A percentile compares a stretch with the other conserved stretches of the same genome.
Evolutionary conservation across 2,329 filamentous ascomycete genomes (phyloP).

Genomic region (Monosporascus sp.): DNA sequence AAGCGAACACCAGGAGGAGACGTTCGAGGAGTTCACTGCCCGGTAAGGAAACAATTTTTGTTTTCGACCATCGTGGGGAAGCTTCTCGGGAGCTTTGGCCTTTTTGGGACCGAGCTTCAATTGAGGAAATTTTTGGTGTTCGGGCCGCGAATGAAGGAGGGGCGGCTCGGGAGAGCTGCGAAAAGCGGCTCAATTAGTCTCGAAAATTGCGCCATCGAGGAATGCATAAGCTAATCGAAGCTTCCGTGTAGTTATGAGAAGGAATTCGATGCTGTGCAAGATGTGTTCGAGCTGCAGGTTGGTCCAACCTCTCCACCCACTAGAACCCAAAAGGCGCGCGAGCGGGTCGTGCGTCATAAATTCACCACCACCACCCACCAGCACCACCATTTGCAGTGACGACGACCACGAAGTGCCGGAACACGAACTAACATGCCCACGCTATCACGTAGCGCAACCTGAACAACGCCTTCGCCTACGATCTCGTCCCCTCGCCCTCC

Average conservation of each 20-base stretch:
- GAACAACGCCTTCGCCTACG: conserved; percentile 99
- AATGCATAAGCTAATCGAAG: conserved; percentile 34
- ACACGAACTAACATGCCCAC: conserved; percentile 9
- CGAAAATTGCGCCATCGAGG: background rate
- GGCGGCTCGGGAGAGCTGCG: conserved; percentile 4
- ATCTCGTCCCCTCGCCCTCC: conserved; percentile 91
- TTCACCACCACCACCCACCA: background rate
- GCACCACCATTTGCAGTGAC: background rate
- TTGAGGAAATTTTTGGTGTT: background rate
- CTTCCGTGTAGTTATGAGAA: conserved; percentile 79
- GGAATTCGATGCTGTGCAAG: conserved; percentile 95
- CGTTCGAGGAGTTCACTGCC: conserved; percentile 96
- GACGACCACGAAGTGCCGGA: background rate
- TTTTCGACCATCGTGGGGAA: background rate
- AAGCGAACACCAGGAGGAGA: conserved; percentile 80
- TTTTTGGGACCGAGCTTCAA: background rate
- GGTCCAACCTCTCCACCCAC: conserved; percentile 25
- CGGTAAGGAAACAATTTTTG: conserved; percentile 60
- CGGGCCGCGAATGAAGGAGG: background rate
- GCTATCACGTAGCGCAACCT: conserved; percentile 39
- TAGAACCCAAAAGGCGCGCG: background rate
- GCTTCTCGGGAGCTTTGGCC: background rate
- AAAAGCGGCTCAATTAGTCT: conserved; percentile 18
- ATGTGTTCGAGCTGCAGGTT: conserved; percentile 99
- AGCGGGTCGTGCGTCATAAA: conserved; percentile 11